Evolutionary conservation across 352 stramenopile species (phyloP).

Genomic region (Phytophthora brassicae): DNA sequence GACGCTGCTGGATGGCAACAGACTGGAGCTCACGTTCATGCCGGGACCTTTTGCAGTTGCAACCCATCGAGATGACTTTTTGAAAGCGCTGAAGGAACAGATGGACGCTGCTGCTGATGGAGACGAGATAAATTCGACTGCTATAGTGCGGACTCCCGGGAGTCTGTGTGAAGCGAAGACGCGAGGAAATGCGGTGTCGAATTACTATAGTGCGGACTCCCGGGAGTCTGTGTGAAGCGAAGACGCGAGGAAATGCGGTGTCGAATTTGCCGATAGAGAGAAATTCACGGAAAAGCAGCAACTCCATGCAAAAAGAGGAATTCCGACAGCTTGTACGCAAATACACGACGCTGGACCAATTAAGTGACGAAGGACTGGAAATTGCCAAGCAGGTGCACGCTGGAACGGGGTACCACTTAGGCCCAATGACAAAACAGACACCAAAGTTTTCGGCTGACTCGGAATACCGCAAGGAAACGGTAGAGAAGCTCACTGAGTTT

Average conservation of each 20-base stretch:
- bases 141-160: too few relatives aligned
- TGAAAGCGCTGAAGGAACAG: constrained; percentile 29
- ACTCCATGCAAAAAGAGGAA: constrained; percentile 11
- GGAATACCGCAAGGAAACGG: constrained; percentile 46
- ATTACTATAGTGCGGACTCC: too few relatives aligned
- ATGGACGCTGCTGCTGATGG: background rate
- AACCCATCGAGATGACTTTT: constrained; percentile 48
- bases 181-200: background rate
- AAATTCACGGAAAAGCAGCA: background rate
- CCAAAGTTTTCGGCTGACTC: constrained; percentile 44
- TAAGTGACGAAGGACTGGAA: constrained; percentile 42
- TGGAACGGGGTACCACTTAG: constrained; percentile 47
- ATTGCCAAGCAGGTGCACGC: constrained; percentile 50
- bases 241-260: background rate
- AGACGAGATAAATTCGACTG: too few relatives aligned
- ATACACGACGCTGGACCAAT: constrained; percentile 43
- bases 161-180: background rate
- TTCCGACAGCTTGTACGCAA: constrained; percentile 40
- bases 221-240: too few relatives aligned
- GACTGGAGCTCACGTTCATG: constrained; percentile 69
- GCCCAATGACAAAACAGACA: constrained; percentile 30
- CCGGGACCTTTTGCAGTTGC: constrained; percentile 29
- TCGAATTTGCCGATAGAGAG: background rate
- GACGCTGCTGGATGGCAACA: constrained; percentile 28
- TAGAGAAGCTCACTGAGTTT: constrained; percentile 34